A percentile compares a stretch with the other conserved stretches of the same genome.
phyloP scores from a whole-genome alignment of 139 green algal genomes.

The Coelastrella sp. region DNA sequence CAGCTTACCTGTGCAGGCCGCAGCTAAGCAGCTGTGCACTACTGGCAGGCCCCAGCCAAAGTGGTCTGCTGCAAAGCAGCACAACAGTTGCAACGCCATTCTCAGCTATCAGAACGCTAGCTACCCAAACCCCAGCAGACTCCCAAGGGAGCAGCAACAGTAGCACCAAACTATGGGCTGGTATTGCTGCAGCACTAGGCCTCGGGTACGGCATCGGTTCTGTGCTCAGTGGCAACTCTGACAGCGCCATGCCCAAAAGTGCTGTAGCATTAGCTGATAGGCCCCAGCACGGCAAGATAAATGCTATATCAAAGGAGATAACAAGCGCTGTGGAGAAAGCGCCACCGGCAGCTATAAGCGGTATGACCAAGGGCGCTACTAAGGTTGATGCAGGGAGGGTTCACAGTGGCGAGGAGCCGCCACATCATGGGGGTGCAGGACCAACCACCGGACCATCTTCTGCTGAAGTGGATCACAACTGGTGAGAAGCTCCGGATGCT shows the following conservation, averaged over 20 bases:
- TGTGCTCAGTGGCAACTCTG: too few relatives aligned
- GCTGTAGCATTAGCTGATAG: neutral
- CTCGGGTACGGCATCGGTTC: neutral
- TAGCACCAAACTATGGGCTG: neutral
- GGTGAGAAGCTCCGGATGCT: neutral
- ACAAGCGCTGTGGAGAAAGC: neutral
- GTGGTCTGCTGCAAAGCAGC: neutral
- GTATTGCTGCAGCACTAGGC: neutral
- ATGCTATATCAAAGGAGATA: too few relatives aligned
- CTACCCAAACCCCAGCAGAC: neutral
- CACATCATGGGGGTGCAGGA: neutral
- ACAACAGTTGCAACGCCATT: neutral
- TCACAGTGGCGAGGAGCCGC: neutral
- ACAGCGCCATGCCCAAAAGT: neutral
- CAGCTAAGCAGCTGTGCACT: too few relatives aligned
- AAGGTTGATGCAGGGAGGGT: neutral
- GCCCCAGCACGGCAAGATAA: neutral
- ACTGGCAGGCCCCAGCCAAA: neutral
- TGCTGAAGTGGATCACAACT: neutral
- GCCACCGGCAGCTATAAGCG: neutral
- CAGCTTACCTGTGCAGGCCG: too few relatives aligned
- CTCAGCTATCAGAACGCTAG: neutral
- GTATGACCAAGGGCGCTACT: neutral
- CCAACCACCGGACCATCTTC: neutral
- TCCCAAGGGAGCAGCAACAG: neutral